Percentiles rank a stretch among this genome's conserved stretches.
Evolutionary conservation across 352 stramenopile genomes (phyloP).

Genomic region (Phytophthora boehmeriae): DNA sequence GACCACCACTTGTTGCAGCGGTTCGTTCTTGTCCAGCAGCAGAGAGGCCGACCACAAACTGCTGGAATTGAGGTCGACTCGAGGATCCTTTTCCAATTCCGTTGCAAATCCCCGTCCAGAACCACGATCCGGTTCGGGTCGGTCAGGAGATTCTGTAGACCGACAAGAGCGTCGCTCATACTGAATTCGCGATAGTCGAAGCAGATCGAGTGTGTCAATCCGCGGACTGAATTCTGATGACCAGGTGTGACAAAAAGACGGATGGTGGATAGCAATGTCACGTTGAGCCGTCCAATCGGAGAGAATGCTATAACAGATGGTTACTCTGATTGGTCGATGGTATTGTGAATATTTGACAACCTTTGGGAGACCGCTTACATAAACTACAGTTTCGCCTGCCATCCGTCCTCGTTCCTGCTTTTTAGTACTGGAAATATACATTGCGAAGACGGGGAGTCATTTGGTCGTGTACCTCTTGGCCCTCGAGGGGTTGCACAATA

Average conservation of each 20-base stretch:
- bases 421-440: not conserved
- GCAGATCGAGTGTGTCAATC: constrained; percentile 12
- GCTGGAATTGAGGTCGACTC: constrained; percentile 57
- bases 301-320: no score
- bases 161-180: constrained; percentile 32
- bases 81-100: constrained; percentile 75
- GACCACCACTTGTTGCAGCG: constrained; percentile 64
- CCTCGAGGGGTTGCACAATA: constrained; percentile 25
- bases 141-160: constrained; percentile 39
- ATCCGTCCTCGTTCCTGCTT: not conserved
- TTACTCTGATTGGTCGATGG: not conserved
- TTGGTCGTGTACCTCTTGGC: constrained; percentile 1
- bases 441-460: not conserved
- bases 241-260: no score
- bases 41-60: constrained; percentile 79
- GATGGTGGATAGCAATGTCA: no score
- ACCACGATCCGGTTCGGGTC: constrained; percentile 49
- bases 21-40: constrained; percentile 57
- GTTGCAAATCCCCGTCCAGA: constrained; percentile 82
- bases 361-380: not conserved
- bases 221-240: constrained; percentile 8
- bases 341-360: not conserved
- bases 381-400: not conserved
- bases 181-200: not conserved
- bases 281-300: no score